phyloP scores from a whole-genome alignment of 2,329 filamentous ascomycete species.

The Parafenestella ontariensis region DNA sequence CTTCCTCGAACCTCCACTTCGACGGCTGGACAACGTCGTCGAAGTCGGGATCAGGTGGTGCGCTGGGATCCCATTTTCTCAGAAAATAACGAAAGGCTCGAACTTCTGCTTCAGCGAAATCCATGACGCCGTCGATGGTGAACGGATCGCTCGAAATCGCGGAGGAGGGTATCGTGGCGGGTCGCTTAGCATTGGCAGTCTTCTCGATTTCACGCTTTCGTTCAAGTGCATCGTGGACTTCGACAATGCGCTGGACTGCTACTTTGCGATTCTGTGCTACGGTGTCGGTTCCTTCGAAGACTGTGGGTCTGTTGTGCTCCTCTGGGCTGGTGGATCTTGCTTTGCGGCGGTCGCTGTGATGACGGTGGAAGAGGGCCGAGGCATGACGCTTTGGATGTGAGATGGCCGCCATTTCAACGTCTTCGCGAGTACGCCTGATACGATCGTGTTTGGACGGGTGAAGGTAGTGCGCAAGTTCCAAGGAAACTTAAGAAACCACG shows the following conservation, averaged over 20 bases:
- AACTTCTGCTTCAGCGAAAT: slow-evolving; percentile 11
- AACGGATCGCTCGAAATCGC: slow-evolving; percentile 20
- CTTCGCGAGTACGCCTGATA: neutral
- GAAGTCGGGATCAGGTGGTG: slow-evolving; percentile 22
- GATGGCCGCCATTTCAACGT: slow-evolving; percentile 11
- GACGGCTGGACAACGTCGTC: slow-evolving; percentile 15
- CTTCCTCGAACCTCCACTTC: slow-evolving; percentile 25
- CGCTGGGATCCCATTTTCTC: slow-evolving; percentile 24
- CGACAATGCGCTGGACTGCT: slow-evolving; percentile 20
- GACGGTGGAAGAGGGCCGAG: slow-evolving; percentile 11
- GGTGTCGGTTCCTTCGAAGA: slow-evolving; percentile 27
- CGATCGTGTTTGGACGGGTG: neutral
- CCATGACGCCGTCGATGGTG: slow-evolving; percentile 7
- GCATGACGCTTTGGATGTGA: slow-evolving; percentile 11
- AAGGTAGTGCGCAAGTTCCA: too few relatives aligned
- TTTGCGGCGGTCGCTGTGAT: slow-evolving; percentile 11
- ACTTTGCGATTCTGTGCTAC: slow-evolving; percentile 22
- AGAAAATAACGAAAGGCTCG: slow-evolving; percentile 30
- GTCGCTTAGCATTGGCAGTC: slow-evolving; percentile 5
- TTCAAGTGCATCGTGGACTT: slow-evolving; percentile 24
- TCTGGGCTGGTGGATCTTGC: slow-evolving; percentile 2
- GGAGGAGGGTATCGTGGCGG: slow-evolving; percentile 3
- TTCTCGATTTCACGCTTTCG: slow-evolving; percentile 9
- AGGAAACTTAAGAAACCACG: neutral
- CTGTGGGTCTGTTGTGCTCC: neutral